Evolutionary conservation across 805 yeast genomes (phyloP), one percentile per base, ranked within the genome.

Genomic region (Candida boleticola): DNA sequence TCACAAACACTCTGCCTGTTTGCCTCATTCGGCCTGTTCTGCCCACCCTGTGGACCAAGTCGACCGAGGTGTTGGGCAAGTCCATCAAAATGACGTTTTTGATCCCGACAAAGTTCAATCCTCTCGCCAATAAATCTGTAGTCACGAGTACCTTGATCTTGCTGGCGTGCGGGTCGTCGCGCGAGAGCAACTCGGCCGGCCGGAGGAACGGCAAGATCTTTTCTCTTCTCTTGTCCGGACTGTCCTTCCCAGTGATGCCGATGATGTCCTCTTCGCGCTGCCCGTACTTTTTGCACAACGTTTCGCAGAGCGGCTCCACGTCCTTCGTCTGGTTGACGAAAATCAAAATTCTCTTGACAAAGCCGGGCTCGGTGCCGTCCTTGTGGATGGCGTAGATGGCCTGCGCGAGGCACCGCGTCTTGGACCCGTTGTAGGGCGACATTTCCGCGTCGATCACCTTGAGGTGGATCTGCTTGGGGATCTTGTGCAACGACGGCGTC

Each of bases 1-100:
- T 79, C 54, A 93, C 68, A 48, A 89, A 83, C 1, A 88, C 97
- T 46, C 96, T 75, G 11, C 99, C 99, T 29, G 84, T 74, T 55
- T 84, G 89, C 35, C 85, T 86, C 85, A 90, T 83, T 59, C 99
- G 70, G 2, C 97, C 97, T 0, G 97, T 92, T 64, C 99, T 78
- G 1, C 99, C 99, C 1, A 88, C 84, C 47, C 99, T 72, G 60
- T 92, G 98, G 17, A 92, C 80, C 45, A 92, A 69, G 62, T 92
- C 98, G 16, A 88, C 82, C 0, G 97, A 79, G 13, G 85, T 82
- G 40, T 77, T 76, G 4, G 99, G 99, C 35, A 89, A 79, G 57
- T 92, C 97, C 67, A 83, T 84, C 39, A 93, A 65, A 21, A 92
- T 73, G 10, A 92, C 87, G 52, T 89, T 89, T 50, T 89, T 76